Evolutionary conservation across 1,284 basidiomycete species (phyloP).

Genomic region (Uromyces viciae-fabae): DNA sequence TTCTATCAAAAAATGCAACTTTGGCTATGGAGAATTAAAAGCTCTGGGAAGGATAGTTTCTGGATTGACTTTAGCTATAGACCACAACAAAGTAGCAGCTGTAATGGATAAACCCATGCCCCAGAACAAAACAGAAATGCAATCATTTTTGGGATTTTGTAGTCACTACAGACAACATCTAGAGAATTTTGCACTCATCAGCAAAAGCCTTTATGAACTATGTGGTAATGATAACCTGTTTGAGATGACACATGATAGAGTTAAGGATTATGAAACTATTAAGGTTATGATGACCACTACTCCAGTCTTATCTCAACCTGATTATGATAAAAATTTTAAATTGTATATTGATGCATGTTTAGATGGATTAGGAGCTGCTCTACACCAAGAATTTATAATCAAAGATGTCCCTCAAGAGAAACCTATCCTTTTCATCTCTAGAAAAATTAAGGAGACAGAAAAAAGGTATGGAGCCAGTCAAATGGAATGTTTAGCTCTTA

Average conservation of each 20-base stretch:
- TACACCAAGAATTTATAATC: not conserved
- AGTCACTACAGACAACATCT: not conserved
- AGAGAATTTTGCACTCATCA: not conserved
- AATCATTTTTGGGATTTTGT: not conserved
- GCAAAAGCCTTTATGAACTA: not conserved
- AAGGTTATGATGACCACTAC: not conserved
- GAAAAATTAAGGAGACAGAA: not conserved
- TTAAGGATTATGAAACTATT: not conserved
- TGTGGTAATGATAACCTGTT: not conserved
- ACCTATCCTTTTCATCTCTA: constrained; percentile 1
- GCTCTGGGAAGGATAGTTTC: not conserved
- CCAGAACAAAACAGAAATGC: constrained; percentile 16
- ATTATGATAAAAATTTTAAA: not conserved
- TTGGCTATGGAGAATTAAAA: not conserved
- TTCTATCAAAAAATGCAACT: not conserved
- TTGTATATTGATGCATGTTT: constrained; percentile 13
- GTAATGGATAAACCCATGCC: constrained; percentile 48
- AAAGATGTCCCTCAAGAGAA: not conserved
- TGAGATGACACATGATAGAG: not conserved
- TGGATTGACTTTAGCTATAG: not conserved
- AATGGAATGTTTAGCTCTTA: constrained; percentile 1
- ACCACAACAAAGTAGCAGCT: not conserved
- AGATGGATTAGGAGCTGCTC: constrained; percentile 5
- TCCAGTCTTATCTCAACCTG: not conserved
- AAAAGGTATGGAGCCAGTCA: constrained; percentile 15